Base-by-base conservation (phyloP, 352 stramenopile genomes). In the Phytopythium mirpurense region DNA sequence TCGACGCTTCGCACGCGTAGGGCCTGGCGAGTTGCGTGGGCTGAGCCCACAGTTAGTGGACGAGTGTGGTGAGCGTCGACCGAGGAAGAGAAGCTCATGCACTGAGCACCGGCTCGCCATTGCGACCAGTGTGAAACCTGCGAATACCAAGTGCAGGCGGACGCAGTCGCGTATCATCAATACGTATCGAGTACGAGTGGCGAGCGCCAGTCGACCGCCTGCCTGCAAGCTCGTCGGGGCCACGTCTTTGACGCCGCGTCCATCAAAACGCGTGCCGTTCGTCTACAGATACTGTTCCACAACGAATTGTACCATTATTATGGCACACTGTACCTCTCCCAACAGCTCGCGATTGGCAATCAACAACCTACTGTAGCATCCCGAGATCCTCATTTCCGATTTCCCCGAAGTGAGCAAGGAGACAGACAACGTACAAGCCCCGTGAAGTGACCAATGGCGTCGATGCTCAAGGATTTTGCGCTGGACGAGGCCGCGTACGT, bases 401-500 rank as follows among this genome's bases (percentile, higher is more conserved):
- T n/a, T n/a, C n/a, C n/a, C n/a, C n/a, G n/a, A n/a, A n/a, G n/a
- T n/a, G n/a, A 37, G 32, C 8, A 21, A 23, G 5, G n/a, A 42
- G 36, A 42, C 5, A 37, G 14, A 37, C 8, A 37, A n/a, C n/a
- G n/a, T n/a, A n/a, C n/a, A n/a, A n/a, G n/a, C n/a, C n/a, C n/a
- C n/a, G n/a, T n/a, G 14, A 40, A 40, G 27, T 2, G 19, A 41
- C 15, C 5, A 16, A 69, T 60, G 60, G 23, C 46, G 23, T 62
- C 57, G 47, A 16, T 41, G 31, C 57, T 77, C 31, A 38, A 65
- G 36, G 60, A 71, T 42, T 60, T 78, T 14, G n/a, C 40, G 41
- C 60, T n/a, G 35, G 76, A 96, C 60, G 78, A 93, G 34, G 68
- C 60, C n/a, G 70, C 81, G 19, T 97, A 93, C 68, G 61, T 97